Evolutionary conservation across 805 yeast genomes (phyloP), one percentile per base, ranked within the genome.

Genomic region (Jamesozyma piceae): DNA sequence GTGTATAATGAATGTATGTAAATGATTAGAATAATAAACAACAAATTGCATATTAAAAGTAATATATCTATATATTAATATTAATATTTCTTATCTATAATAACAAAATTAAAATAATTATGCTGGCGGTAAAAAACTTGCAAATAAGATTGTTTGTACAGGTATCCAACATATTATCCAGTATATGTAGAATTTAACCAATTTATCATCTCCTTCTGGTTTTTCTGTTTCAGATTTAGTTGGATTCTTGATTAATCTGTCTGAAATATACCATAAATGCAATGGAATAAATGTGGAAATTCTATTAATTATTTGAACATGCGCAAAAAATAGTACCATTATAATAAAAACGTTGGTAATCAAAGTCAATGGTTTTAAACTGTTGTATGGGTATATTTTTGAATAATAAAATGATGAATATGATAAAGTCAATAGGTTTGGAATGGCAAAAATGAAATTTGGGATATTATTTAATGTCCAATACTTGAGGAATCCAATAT

Each of bases 41-140:
- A n/a, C n/a, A n/a, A n/a, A n/a, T n/a, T n/a, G n/a, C n/a, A n/a
- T n/a, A n/a, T n/a, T n/a, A n/a, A n/a, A n/a, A n/a, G n/a, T n/a
- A n/a, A n/a, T n/a, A n/a, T n/a, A n/a, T n/a, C n/a, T n/a, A n/a
- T n/a, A n/a, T n/a, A n/a, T n/a, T n/a, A n/a, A n/a, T n/a, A n/a
- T n/a, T n/a, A n/a, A n/a, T n/a, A n/a, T n/a, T n/a, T n/a, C n/a
- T n/a, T n/a, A n/a, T n/a, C n/a, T n/a, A n/a, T n/a, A n/a, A n/a
- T n/a, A n/a, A n/a, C n/a, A n/a, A n/a, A n/a, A n/a, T n/a, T n/a
- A n/a, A n/a, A n/a, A n/a, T n/a, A n/a, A n/a, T n/a, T 59, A 87
- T n/a, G 97, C 97, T 4, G 97, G 97, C 2, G 97, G 97, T 35
- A 89, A 67, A 56, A 85, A 89, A n/a, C 80, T 80, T 6, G 82